phyloP scores from a whole-genome alignment of 2,329 filamentous ascomycete genomes.

The Exophiala dermatitidis region DNA sequence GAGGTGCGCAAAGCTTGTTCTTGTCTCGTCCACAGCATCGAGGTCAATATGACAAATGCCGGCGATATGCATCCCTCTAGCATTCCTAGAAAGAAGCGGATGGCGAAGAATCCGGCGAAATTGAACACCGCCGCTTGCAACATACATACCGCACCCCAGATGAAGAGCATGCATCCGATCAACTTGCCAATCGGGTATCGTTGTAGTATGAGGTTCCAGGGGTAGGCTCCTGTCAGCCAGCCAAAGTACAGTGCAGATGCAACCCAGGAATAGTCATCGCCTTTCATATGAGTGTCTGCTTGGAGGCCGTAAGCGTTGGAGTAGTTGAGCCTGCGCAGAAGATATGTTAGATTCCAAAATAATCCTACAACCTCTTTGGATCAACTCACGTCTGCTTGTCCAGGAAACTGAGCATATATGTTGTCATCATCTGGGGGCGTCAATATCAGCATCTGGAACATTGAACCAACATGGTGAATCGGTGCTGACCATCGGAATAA shows the following conservation, averaged over 20 bases:
- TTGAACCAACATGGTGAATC: background rate
- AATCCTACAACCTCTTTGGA: background rate
- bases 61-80: constrained; percentile 31
- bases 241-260: constrained; percentile 42
- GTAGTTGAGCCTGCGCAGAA: constrained; percentile 30
- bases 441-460: background rate
- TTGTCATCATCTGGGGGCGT: constrained; percentile 31
- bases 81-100: constrained; percentile 44
- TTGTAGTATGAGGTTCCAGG: constrained; percentile 38
- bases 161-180: constrained; percentile 36
- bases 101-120: constrained; percentile 39
- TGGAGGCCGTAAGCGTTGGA: constrained; percentile 41
- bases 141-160: constrained; percentile 39
- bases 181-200: constrained; percentile 39
- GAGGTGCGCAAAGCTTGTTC: constrained; percentile 34
- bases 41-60: constrained; percentile 33
- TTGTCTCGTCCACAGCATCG: constrained; percentile 36
- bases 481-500: constrained; percentile 34
- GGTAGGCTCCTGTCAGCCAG: constrained; percentile 37
- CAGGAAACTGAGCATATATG: constrained; percentile 34
- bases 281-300: constrained; percentile 36
- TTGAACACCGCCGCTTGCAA: constrained; percentile 35
- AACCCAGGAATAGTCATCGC: constrained; percentile 41
- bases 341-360: background rate
- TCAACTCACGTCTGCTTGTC: constrained; percentile 26